Evolutionary conservation across 352 stramenopile genomes (phyloP).

Genomic region (Albugo laibachii): DNA sequence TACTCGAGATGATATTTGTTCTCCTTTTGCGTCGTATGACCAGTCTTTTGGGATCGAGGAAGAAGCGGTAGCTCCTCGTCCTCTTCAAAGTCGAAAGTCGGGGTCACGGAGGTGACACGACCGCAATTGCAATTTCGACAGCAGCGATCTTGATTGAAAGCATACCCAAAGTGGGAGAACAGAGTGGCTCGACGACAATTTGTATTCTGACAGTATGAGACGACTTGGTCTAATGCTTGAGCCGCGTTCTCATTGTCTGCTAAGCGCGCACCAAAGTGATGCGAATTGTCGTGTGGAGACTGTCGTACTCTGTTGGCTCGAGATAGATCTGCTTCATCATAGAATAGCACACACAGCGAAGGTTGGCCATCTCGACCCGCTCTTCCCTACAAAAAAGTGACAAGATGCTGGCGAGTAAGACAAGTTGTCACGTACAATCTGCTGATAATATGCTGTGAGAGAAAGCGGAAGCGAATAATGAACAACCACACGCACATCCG

Average conservation of each 20-base stretch:
- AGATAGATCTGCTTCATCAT: conserved; percentile 29
- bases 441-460: conserved; percentile 44
- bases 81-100: too few species aligned
- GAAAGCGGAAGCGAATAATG: conserved; percentile 51
- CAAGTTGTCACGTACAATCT: conserved; percentile 27
- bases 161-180: conserved; percentile 29
- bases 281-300: conserved; percentile 8
- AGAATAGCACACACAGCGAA: conserved; percentile 34
- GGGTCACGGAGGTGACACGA: too few species aligned
- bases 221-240: conserved; percentile 23
- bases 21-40: neutral
- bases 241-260: conserved; percentile 14
- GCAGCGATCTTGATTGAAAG: conserved; percentile 18
- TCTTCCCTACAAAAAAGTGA: conserved; percentile 19
- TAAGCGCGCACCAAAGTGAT: neutral
- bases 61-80: too few species aligned
- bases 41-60: neutral
- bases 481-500: conserved; percentile 55
- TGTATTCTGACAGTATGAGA: conserved; percentile 24
- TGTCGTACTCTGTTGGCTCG: conserved; percentile 20
- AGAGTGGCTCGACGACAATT: conserved; percentile 37
- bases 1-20: neutral
- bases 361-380: conserved; percentile 36
- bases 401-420: neutral
- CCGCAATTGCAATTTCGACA: conserved; percentile 42